phyloP scores from a whole-genome alignment of 2,329 filamentous ascomycete genomes.

The Fonsecaea multimorphosa region DNA sequence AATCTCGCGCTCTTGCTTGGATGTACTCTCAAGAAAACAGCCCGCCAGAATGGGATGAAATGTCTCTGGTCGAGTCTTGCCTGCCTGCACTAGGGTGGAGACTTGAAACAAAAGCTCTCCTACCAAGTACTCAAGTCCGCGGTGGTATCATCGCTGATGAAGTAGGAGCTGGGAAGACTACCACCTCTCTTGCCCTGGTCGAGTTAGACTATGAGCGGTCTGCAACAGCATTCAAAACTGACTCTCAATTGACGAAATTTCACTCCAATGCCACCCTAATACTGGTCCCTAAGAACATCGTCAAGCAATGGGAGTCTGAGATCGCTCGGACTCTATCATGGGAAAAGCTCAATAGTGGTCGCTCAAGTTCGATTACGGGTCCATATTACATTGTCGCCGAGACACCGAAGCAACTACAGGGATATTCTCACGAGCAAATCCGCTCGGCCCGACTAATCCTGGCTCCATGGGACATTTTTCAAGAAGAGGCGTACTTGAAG shows the following conservation, averaged over 20 bases:
- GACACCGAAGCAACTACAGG: conserved; percentile 48
- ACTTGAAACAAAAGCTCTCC: conserved; percentile 57
- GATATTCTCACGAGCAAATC: conserved; percentile 53
- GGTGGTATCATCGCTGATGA: conserved; percentile 69
- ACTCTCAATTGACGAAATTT: conserved; percentile 7
- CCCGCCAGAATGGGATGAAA: conserved; percentile 53
- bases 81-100: conserved; percentile 61
- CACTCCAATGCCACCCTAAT: conserved; percentile 63
- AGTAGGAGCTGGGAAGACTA: conserved; percentile 72
- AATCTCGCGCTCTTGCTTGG: conserved; percentile 64
- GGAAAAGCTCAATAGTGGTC: not conserved
- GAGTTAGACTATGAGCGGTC: conserved; percentile 43
- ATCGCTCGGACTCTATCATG: conserved; percentile 51
- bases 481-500: conserved; percentile 55
- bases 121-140: conserved; percentile 46
- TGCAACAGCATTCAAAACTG: conserved; percentile 1
- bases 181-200: conserved; percentile 64
- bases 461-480: conserved; percentile 59
- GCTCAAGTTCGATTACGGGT: not conserved
- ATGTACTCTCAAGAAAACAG: conserved; percentile 62
- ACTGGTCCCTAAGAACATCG: conserved; percentile 62
- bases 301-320: conserved; percentile 65
- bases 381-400: conserved; percentile 55
- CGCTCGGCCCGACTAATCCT: conserved; percentile 61
- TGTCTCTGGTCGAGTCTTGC: conserved; percentile 64